Conservation (phyloP, 345 rosid genomes). For the Lepidium africanum region DNA sequence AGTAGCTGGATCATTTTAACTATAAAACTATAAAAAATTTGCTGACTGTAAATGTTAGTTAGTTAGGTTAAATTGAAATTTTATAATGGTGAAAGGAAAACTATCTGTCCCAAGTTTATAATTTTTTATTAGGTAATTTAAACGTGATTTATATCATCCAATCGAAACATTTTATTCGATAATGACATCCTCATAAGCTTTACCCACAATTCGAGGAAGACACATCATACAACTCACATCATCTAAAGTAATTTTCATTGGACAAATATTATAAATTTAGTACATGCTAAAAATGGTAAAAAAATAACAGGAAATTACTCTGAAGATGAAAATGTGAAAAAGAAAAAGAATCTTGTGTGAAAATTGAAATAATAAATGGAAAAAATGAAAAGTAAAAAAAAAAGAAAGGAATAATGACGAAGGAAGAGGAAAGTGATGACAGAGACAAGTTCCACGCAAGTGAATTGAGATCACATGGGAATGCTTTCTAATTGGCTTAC, state of each 20-base stretch:
- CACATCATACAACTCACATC: constrained; percentile 18
- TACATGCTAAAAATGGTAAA: too few relatives aligned
- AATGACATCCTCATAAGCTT: background rate
- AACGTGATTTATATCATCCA: background rate
- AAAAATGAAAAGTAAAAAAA: background rate
- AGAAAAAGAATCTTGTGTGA: background rate
- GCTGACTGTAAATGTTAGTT: too few relatives aligned
- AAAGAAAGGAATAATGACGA: background rate
- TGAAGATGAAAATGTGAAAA: background rate
- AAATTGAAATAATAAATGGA: background rate
- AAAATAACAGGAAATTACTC: too few relatives aligned
- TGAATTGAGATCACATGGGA: constrained; percentile 27
- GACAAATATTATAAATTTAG: too few relatives aligned
- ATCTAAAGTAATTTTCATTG: background rate
- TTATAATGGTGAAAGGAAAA: too few relatives aligned
- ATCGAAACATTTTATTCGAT: background rate
- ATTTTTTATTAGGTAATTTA: too few relatives aligned
- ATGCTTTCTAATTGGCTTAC: constrained; percentile 1
- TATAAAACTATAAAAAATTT: too few relatives aligned
- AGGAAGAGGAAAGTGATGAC: constrained; percentile 23
- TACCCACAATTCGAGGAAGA: constrained; percentile 12
- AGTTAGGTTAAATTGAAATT: too few relatives aligned
- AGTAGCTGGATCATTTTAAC: too few relatives aligned
- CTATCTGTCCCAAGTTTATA: too few relatives aligned
- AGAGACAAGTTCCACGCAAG: constrained; percentile 34